These are phyloP conservation scores for Capronia epimyces DNA, from an alignment of 2,329 filamentous ascomycete species.

Conservation along the genomic window DNA sequence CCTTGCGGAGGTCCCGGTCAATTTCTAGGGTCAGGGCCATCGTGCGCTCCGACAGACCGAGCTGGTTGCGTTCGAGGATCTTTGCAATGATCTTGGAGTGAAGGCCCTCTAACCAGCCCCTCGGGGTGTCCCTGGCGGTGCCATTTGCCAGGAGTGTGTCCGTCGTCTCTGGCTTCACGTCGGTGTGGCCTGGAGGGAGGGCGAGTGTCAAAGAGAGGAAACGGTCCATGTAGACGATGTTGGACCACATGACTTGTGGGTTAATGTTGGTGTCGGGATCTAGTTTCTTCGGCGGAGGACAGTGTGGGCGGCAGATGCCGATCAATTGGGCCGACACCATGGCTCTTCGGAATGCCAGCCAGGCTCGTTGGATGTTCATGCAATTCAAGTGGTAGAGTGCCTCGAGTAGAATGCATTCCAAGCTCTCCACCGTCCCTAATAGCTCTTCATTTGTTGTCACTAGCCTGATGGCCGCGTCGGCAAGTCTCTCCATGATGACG, in stretches of 20 bases:
- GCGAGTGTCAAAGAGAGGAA: constrained; percentile 40
- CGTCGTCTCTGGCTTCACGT: not conserved
- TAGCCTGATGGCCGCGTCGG: constrained; percentile 30
- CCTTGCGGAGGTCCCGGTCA: constrained; percentile 43
- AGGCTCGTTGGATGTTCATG: constrained; percentile 40
- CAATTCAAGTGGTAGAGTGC: constrained; percentile 35
- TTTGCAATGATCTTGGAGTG: not conserved
- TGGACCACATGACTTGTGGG: constrained; percentile 37
- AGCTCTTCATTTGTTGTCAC: constrained; percentile 40
- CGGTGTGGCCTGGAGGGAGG: constrained; percentile 33
- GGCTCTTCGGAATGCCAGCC: constrained; percentile 38
- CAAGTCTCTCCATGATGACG: constrained; percentile 31
- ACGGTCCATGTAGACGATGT: constrained; percentile 37
- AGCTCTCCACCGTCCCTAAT: constrained; percentile 36
- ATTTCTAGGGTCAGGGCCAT: constrained; percentile 44
- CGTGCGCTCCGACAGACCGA: constrained; percentile 39
- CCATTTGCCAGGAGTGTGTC: not conserved
- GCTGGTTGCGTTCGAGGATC: constrained; percentile 30
- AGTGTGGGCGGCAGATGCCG: constrained; percentile 34
- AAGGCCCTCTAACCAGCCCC: not conserved
- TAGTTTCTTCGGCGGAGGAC: constrained; percentile 15
- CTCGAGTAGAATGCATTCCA: constrained; percentile 43
- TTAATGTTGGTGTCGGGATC: constrained; percentile 12
- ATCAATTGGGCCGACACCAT: constrained; percentile 41
- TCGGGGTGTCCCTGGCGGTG: not conserved